Evolutionary conservation across 2,329 filamentous ascomycete species (phyloP).

Genomic region (Exophiala sp.): DNA sequence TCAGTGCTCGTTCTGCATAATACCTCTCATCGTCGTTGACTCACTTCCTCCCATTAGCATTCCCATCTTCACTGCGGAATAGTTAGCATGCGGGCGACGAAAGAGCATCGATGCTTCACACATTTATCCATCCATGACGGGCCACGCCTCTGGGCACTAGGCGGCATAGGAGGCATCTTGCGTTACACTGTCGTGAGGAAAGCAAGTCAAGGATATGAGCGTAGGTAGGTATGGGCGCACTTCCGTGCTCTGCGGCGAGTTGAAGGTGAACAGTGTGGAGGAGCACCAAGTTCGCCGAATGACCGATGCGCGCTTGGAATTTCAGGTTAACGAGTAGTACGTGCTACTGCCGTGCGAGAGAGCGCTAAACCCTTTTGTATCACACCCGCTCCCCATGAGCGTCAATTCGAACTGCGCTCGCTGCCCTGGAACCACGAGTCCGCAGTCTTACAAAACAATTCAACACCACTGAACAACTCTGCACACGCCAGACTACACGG

Average conservation of each 20-base stretch:
- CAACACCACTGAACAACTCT: not conserved
- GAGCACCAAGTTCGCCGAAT: not conserved
- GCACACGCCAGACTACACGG: conserved; percentile 2
- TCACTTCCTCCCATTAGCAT: conserved; percentile 97
- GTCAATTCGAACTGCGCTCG: conserved; percentile 18
- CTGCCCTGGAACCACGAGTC: conserved; percentile 11
- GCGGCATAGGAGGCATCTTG: conserved; percentile 33
- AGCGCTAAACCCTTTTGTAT: conserved; percentile 5
- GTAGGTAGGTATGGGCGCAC: not conserved
- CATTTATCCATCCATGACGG: conserved; percentile 70
- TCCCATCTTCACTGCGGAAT: conserved; percentile 82
- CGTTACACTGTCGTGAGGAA: not conserved
- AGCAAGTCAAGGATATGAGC: not conserved
- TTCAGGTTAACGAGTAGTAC: not conserved
- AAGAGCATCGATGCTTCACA: conserved; percentile 39
- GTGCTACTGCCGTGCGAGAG: too few species aligned
- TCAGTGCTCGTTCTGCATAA: conserved; percentile 6
- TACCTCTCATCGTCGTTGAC: conserved; percentile 38
- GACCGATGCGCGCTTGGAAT: conserved; percentile 3
- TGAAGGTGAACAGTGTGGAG: conserved; percentile 1
- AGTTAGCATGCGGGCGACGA: conserved; percentile 31
- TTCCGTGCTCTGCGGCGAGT: not conserved
- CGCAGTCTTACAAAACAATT: conserved; percentile 15
- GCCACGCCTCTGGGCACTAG: conserved; percentile 40
- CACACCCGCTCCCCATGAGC: not conserved